A percentile compares a stretch with the other conserved stretches of the same genome.
phyloP scores from a whole-genome alignment of 768 basidiomycete species.

The Suillus paluster region DNA sequence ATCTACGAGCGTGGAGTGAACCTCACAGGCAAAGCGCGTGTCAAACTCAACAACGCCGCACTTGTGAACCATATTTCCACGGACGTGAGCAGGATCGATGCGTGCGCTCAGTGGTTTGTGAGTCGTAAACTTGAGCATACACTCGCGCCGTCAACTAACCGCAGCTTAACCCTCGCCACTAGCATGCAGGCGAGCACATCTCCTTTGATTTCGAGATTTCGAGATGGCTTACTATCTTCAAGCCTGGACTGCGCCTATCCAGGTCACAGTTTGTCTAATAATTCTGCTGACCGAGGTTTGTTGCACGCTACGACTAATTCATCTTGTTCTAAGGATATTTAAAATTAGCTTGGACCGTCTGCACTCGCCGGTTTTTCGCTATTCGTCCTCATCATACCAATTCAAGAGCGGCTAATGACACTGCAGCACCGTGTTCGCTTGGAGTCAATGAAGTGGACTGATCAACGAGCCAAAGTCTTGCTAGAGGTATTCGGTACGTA shows the following conservation, averaged over 20 bases:
- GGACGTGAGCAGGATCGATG: conserved; percentile 66
- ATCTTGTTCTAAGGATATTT: not conserved
- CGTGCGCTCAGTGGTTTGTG: conserved; percentile 74
- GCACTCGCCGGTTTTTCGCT: conserved; percentile 72
- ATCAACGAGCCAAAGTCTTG: conserved; percentile 62
- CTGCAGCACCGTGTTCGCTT: conserved; percentile 57
- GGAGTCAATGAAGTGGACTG: conserved; percentile 63
- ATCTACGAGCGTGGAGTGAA: conserved; percentile 36
- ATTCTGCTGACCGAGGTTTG: conserved; percentile 59
- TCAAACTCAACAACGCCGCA: conserved; percentile 60
- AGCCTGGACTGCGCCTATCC: conserved; percentile 75
- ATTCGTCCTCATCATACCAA: conserved; percentile 62
- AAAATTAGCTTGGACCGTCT: conserved; percentile 64
- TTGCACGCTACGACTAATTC: not conserved
- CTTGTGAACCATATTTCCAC: conserved; percentile 66
- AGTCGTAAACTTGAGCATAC: conserved; percentile 30
- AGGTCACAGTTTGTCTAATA: conserved; percentile 61
- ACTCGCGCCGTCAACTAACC: not conserved
- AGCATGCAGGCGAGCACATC: conserved; percentile 45
- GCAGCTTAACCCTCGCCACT: not conserved
- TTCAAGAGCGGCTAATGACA: conserved; percentile 68
- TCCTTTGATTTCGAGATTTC: not conserved
- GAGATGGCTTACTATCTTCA: conserved; percentile 3
- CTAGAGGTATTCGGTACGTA: conserved; percentile 60
- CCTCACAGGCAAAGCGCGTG: conserved; percentile 68